Base-by-base conservation (phyloP, 257 asterid species). In the Sherardia arvensis region DNA sequence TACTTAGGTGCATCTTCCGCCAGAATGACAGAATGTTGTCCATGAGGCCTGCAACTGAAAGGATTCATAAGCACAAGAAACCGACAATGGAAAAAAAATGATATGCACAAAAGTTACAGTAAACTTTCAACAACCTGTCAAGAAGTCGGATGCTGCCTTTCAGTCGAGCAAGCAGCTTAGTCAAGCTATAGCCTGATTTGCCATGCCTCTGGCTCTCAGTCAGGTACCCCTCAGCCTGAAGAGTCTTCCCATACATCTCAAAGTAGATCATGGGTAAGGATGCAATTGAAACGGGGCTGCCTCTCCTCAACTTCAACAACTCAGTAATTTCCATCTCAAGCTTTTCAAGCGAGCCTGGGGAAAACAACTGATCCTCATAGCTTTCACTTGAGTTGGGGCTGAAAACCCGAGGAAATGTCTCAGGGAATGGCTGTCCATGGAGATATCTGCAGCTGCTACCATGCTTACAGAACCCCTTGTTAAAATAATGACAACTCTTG, bases 171-270 rank as follows among this genome's bases (percentile, higher is more conserved):
- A 90, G 96, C 62, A 90, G 95, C 53, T 84, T 90, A 2, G 97
- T 90, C 84, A 90, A 80, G 78, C 87, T 87, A 69, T 70, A 87
- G 43, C 95, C 97, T 48, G 87, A 84, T 78, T 85, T 85, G 18
- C 96, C 96, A 30, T 90, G 95, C 47, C 97, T 73, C 73, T 87
- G 97, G 76, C 97, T 90, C 76, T 90, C 97, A 29, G 97, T 87
- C 64, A 85, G 76, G 70, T 90, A 87, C 66, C 95, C 96, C 75
- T 87, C 96, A 15, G 95, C 95, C 66, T 85, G 96, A 54, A 90
- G 83, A 64, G 69, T 72, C 71, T 64, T 87, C 30, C 94, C 91
- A 33, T 84, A 91, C 53, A 71, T 83, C 62, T 77, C 94, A 70
- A 64, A 83, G 75, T 91, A 91, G 74, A 91, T 45, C 93, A 84